Percentiles rank a stretch among this genome's conserved stretches.
Conservation (phyloP, 345 rosid genomes). For the Hypericum perforatum region DNA sequence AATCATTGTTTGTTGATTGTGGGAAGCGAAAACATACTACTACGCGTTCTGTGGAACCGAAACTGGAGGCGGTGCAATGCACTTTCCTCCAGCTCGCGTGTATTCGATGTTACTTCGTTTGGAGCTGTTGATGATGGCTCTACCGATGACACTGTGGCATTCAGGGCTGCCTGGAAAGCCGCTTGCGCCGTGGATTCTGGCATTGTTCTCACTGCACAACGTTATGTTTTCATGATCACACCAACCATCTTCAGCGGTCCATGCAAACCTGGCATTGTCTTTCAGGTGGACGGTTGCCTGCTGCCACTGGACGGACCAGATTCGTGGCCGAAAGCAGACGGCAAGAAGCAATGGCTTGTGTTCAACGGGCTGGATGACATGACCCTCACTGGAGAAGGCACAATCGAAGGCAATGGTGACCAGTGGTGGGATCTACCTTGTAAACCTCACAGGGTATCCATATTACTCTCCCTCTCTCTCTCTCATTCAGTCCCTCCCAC, state of each 20-base stretch:
- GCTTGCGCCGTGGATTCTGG: conserved; percentile 60
- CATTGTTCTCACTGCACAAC: conserved; percentile 51
- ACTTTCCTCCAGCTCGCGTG: conserved; percentile 19
- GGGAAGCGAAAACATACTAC: too few relatives aligned
- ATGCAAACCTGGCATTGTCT: conserved; percentile 69
- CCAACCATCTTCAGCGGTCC: conserved; percentile 92
- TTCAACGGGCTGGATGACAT: too few relatives aligned
- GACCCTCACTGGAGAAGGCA: too few relatives aligned
- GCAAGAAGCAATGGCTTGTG: conserved; percentile 78
- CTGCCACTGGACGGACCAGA: conserved; percentile 95
- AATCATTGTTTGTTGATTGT: too few relatives aligned
- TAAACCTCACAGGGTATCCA: conserved; percentile 78
- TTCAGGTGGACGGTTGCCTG: conserved; percentile 69
- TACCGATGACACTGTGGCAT: conserved; percentile 73
- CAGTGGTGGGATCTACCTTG: conserved; percentile 95
- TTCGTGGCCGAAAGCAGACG: conserved; percentile 67
- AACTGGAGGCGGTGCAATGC: too few relatives aligned
- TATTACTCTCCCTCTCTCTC: conserved; percentile 19
- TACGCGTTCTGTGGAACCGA: too few relatives aligned
- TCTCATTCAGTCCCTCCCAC: too few relatives aligned
- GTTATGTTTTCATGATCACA: conserved; percentile 56
- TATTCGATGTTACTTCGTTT: conserved; percentile 58
- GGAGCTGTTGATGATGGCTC: conserved; percentile 87
- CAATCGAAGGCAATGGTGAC: too few relatives aligned
- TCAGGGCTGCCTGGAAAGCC: conserved; percentile 76